Evolutionary conservation across 257 asterid species (phyloP).

Genomic region (Sherardia arvensis): DNA sequence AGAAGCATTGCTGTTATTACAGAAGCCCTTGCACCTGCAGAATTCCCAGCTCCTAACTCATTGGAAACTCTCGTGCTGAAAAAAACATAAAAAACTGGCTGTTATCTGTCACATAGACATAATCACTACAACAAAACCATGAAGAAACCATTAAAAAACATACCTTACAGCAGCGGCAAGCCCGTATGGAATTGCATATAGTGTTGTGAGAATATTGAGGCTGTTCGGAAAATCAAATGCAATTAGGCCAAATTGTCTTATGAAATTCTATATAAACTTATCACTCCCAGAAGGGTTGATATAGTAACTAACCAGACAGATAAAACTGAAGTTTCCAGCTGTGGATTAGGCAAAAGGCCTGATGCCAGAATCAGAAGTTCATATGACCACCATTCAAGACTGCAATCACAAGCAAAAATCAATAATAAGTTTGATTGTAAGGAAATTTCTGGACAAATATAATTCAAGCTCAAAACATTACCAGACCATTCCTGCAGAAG

Average conservation of each 20-base stretch:
- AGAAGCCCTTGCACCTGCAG: constrained; percentile 46
- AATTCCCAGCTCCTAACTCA: constrained; percentile 69
- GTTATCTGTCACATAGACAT: background rate
- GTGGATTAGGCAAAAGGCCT: constrained; percentile 53
- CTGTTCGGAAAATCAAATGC: constrained; percentile 21
- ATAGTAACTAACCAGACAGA: constrained; percentile 41
- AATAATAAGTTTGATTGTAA: background rate
- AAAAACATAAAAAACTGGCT: background rate
- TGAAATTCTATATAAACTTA: background rate
- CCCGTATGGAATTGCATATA: constrained; percentile 47
- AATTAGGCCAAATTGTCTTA: background rate
- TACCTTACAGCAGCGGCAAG: constrained; percentile 60
- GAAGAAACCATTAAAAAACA: background rate
- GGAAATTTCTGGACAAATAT: background rate
- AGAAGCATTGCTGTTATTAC: constrained; percentile 48
- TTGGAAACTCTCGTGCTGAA: constrained; percentile 61
- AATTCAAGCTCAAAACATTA: constrained; percentile 9
- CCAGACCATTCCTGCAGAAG: constrained; percentile 70
- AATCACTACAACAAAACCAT: no score
- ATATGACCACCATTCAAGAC: constrained; percentile 69
- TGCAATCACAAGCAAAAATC: constrained; percentile 10
- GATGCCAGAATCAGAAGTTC: constrained; percentile 48
- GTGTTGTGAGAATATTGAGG: constrained; percentile 45
- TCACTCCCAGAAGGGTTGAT: background rate
- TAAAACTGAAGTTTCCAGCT: constrained; percentile 59